Base-by-base conservation (phyloP, 352 stramenopile species). In the Phytopythium helicoides region DNA sequence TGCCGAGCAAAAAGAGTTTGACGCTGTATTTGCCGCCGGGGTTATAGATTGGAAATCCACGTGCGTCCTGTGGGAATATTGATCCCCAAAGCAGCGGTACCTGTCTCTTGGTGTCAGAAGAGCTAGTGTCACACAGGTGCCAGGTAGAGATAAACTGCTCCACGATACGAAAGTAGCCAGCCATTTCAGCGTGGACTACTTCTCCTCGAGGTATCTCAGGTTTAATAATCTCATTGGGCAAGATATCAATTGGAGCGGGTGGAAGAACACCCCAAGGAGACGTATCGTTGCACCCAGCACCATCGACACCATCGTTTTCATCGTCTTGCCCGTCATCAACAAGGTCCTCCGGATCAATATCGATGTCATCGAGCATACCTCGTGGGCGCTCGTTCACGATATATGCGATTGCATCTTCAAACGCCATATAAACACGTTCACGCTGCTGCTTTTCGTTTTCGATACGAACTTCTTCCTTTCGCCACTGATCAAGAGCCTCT, bases 21-120 rank as follows among this genome's bases (percentile, higher is more conserved):
- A 94, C 76, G 7, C 69, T 71, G 55, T 92, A 94, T 40, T 89
- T 89, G 11, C 79, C 84, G n/a, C 73, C 74, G 1, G 77, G 56
- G 39, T 87, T 92, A 52, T 88, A 89, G 0, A 83, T 47, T 0
- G 83, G 83, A 0, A 76, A 46, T 0, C 72, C 62, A 0, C 45
- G 44, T 1, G 54, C 57, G 23, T 88, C 76, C 57, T 94, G 81
- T 0, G 84, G 84, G 34, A 86, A 86, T 46, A 94, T 92, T 0
- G 76, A 62, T 40, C 80, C 73, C 83, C 81, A 94, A 22, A 89
- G 47, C 60, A 86, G 89, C 18, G 71, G 71, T 7, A 33, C 5
- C 28, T 33, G 28, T 9, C 9, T 33, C 9, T 33, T 12, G 21
- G 50, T n/a, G 2, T 46, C 38, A 21, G 46, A 4, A 3, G n/a